Base-by-base conservation (phyloP, 768 basidiomycete species). In the Xanthoconium stramineum region DNA sequence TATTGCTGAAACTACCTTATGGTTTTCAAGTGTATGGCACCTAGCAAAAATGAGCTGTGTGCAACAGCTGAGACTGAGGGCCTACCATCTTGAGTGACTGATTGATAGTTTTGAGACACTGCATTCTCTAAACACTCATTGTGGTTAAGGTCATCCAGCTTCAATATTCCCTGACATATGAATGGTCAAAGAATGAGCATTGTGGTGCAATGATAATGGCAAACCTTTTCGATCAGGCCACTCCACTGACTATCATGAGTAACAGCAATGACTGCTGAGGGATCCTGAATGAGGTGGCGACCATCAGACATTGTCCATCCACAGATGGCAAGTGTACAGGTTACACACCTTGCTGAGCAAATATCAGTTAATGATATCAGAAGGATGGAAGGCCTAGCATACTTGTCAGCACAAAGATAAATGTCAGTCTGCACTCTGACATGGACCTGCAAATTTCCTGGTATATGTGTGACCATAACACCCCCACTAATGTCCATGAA, bases 201-300 rank as follows among this genome's bases (percentile, higher is more conserved):
- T 5, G 3, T 19, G 30, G 30, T n/a, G 10, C 17, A 14, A 13
- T 19, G 8, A 12, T 2, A 28, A 52, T 24, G 5, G 19, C 47
- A 9, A 10, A 55, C 61, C 9, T 62, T 46, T 43, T 62, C 53
- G 14, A 62, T 40, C 15, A 62, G 17, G 8, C 36, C 8, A 28
- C 19, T 55, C 63, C 62, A 65, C 19, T 57, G 55, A 33, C 42
- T 55, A 17, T 64, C 62, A 3, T 64, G 55, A 10, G 53, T 55
- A 20, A 64, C 35, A 1, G 62, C 58, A 19, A 64, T 43, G n/a
- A 7, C 38, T 7, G 62, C 55, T 19, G 37, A 57, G 14, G 62
- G 47, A 28, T 57, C 55, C 62, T 58, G 24, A 15, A 48, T 30
- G 17, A 6, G 19, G 7, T n/a, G 17, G 3, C 8, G 28, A 7